phyloP scores from a whole-genome alignment of 2,329 filamentous ascomycete species.

The Aspergillus sp. region DNA sequence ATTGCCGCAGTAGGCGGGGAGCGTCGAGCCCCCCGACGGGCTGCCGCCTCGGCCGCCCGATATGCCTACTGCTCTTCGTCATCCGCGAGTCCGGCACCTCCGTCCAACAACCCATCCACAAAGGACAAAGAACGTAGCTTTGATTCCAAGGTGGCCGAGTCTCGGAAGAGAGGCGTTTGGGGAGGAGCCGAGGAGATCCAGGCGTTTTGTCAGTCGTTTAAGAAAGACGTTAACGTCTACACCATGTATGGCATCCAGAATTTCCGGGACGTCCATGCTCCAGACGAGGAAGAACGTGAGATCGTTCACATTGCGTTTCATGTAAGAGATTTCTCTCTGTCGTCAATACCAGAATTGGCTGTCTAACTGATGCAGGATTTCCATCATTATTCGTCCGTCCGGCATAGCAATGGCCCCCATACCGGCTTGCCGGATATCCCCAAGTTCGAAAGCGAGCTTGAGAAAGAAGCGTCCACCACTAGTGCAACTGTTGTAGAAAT shows the following conservation, averaged over 20 bases:
- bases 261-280: slow-evolving; percentile 48
- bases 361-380: slow-evolving; percentile 48
- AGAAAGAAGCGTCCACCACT: slow-evolving; percentile 14
- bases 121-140: slow-evolving; percentile 60
- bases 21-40: slow-evolving; percentile 58
- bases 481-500: slow-evolving; percentile 30
- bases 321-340: slow-evolving; percentile 42
- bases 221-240: slow-evolving; percentile 64
- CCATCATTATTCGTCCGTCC: slow-evolving; percentile 67
- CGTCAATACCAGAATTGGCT: not conserved
- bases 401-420: slow-evolving; percentile 59
- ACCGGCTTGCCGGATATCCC: slow-evolving; percentile 53
- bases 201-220: slow-evolving; percentile 63
- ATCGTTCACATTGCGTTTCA: slow-evolving; percentile 62
- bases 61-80: slow-evolving; percentile 50
- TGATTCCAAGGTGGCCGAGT: slow-evolving; percentile 57
- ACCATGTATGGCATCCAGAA: slow-evolving; percentile 37
- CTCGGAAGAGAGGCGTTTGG: slow-evolving; percentile 61
- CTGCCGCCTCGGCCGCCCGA: slow-evolving; percentile 41
- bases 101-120: slow-evolving; percentile 34
- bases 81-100: slow-evolving; percentile 41
- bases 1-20: slow-evolving; percentile 56
- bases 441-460: slow-evolving; percentile 11
- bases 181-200: slow-evolving; percentile 68
- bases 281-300: slow-evolving; percentile 32